phyloP scores from a whole-genome alignment of 2,329 filamentous ascomycete species.

The Alternaria sp. region DNA sequence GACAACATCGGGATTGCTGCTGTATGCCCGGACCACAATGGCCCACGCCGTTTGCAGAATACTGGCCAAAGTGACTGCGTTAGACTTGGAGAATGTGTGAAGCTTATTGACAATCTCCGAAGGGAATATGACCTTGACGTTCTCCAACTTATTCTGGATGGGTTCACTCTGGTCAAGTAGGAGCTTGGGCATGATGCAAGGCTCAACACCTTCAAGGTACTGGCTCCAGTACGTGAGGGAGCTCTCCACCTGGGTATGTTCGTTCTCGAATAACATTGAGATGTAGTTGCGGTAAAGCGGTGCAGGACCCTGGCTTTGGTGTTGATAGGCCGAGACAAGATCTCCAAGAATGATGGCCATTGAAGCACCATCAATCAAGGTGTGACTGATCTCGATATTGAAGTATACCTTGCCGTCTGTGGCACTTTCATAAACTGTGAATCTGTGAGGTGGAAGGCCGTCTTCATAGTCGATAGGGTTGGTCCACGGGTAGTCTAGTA shows the following conservation, averaged over 20 bases:
- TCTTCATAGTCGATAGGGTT: no score
- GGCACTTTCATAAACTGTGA: no score
- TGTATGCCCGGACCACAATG: constrained; percentile 23
- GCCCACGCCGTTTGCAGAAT: constrained; percentile 38
- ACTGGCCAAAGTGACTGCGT: constrained; percentile 20
- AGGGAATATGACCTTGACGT: no score
- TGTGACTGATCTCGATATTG: constrained; percentile 58
- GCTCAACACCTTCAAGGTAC: constrained; percentile 51
- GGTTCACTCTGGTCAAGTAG: neutral
- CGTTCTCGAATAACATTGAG: constrained; percentile 41
- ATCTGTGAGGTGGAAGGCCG: no score
- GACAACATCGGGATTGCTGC: constrained; percentile 27
- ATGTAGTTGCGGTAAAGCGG: constrained; percentile 27
- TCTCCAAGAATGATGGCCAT: constrained; percentile 57
- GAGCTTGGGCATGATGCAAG: constrained; percentile 48
- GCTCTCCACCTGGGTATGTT: constrained; percentile 14
- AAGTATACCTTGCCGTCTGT: constrained; percentile 44
- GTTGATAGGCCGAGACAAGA: constrained; percentile 52
- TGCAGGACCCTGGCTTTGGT: constrained; percentile 27
- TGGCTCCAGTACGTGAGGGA: constrained; percentile 53
- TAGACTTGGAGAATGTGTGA: neutral
- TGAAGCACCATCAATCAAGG: constrained; percentile 58
- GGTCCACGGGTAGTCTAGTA: no score
- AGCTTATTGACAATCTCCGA: neutral
- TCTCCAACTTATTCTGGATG: neutral